Evolutionary conservation across 768 basidiomycete species (phyloP).

Genomic region (Collybiopsis luxurians): DNA sequence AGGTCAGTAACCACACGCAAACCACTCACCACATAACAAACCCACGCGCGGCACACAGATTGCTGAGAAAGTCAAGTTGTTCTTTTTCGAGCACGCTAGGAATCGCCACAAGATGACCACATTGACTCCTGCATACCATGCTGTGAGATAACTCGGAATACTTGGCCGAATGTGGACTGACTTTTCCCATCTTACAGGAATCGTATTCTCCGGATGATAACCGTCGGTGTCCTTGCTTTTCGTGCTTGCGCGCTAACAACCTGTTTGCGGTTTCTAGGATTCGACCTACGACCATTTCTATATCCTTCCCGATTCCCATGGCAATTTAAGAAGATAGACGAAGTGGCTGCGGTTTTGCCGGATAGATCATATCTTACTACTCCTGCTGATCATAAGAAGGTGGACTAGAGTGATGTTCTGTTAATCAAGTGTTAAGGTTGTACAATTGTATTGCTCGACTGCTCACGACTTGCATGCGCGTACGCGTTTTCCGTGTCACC

Average conservation of each 20-base stretch:
- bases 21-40: not conserved
- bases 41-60: slow-evolving; percentile 54
- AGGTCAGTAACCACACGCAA: slow-evolving; percentile 46
- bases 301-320: slow-evolving; percentile 94
- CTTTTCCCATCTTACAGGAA: slow-evolving; percentile 51
- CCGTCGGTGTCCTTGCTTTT: slow-evolving; percentile 45
- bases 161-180: slow-evolving; percentile 3
- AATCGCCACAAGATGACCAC: slow-evolving; percentile 99
- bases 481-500: slow-evolving; percentile 2
- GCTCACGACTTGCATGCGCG: not conserved
- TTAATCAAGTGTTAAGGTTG: not conserved
- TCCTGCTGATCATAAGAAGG: slow-evolving; percentile 41
- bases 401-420: slow-evolving; percentile 30
- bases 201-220: slow-evolving; percentile 97
- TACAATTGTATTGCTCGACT: not conserved
- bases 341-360: slow-evolving; percentile 72
- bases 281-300: slow-evolving; percentile 93
- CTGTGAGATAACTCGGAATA: slow-evolving; percentile 41
- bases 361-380: slow-evolving; percentile 51
- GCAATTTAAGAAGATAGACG: slow-evolving; percentile 96
- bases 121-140: slow-evolving; percentile 90
- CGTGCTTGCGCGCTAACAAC: not conserved
- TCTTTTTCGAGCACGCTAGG: slow-evolving; percentile 95
- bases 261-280: slow-evolving; percentile 51
- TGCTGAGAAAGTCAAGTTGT: slow-evolving; percentile 94